A percentile compares a stretch with the other conserved stretches of the same genome.
phyloP scores from a whole-genome alignment of 371 early-diverging fungal genomes.

The Mucor indicus region DNA sequence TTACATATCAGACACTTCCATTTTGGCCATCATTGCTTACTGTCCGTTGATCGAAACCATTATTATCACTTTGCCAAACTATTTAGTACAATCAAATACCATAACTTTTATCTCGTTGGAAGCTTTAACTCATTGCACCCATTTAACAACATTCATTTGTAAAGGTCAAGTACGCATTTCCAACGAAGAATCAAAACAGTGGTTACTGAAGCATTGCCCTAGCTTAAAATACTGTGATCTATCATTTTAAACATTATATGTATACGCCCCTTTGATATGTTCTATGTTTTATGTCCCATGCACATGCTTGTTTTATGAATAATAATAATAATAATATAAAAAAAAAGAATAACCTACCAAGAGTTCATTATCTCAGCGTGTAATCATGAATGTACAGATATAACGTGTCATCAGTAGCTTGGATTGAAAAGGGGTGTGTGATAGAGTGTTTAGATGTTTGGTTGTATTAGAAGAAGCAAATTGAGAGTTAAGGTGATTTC shows the following conservation, averaged over 20 bases:
- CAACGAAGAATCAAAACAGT: not conserved
- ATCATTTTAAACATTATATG: conserved; percentile 9
- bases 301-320: no score
- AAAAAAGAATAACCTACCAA: no score
- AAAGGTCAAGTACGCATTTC: conserved; percentile 17
- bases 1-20: conserved; percentile 12
- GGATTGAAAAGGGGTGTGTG: no score
- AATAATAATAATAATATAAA: no score
- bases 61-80: conserved; percentile 9
- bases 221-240: conserved; percentile 6
- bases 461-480: no score
- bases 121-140: conserved; percentile 2
- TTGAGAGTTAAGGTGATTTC: no score
- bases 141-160: conserved; percentile 11
- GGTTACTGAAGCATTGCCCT: not conserved
- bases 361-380: no score
- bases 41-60: conserved; percentile 13
- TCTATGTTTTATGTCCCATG: no score
- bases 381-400: no score
- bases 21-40: conserved; percentile 5
- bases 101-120: conserved; percentile 9
- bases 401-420: no score
- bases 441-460: no score
- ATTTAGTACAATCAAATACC: conserved; percentile 18
- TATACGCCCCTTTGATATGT: no score